Evolutionary conservation across 2,329 filamentous ascomycete species (phyloP).

Genomic region (Ascosphaera apis): DNA sequence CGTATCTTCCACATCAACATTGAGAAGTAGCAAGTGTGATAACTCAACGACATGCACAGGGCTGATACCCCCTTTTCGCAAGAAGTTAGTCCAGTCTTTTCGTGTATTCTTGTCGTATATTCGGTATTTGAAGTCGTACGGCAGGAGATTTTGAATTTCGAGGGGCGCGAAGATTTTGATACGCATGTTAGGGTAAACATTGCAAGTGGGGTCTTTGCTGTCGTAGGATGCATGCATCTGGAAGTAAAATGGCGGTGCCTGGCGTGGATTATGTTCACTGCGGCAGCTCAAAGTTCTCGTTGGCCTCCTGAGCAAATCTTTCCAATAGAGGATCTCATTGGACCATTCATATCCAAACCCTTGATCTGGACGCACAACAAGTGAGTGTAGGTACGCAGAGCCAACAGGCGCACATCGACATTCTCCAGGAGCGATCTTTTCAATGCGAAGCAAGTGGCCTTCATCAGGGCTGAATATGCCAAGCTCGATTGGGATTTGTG

Average conservation of each 20-base stretch:
- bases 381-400: constrained; percentile 68
- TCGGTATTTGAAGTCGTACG: constrained; percentile 96
- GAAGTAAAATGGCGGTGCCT: constrained; percentile 73
- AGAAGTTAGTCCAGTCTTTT: constrained; percentile 97
- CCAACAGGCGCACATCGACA: constrained; percentile 77
- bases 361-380: constrained; percentile 75
- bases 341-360: constrained; percentile 97
- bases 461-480: constrained; percentile 75
- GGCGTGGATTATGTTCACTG: constrained; percentile 51
- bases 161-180: constrained; percentile 79
- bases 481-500: constrained; percentile 83
- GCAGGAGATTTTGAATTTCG: constrained; percentile 80
- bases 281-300: constrained; percentile 75
- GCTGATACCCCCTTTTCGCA: constrained; percentile 87
- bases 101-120: constrained; percentile 98
- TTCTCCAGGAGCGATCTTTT: constrained; percentile 88
- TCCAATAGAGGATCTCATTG: constrained; percentile 75
- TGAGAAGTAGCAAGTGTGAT: constrained; percentile 76
- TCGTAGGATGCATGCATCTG: constrained; percentile 78
- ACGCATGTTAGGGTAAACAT: constrained; percentile 83
- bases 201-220: constrained; percentile 57
- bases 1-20: constrained; percentile 90
- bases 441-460: constrained; percentile 83
- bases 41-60: constrained; percentile 94
- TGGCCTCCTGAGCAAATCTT: constrained; percentile 61